phyloP scores from a whole-genome alignment of 495 filamentous ascomycete species.

The Penicillium macrosclerotiorum region DNA sequence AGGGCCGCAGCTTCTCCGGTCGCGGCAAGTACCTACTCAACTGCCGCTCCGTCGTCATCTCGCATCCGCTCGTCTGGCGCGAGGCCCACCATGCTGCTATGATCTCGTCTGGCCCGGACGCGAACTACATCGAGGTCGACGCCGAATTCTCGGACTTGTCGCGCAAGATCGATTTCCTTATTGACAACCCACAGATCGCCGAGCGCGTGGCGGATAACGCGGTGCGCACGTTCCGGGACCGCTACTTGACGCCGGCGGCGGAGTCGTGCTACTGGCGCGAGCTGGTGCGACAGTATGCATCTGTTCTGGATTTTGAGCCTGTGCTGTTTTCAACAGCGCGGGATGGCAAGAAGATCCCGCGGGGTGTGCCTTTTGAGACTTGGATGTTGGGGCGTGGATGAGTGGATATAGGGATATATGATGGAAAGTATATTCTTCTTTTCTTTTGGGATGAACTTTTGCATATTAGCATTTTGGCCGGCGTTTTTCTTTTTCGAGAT shows the following conservation, averaged over 20 bases:
- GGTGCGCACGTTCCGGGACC: slow-evolving; percentile 53
- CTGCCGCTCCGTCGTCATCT: slow-evolving; percentile 57
- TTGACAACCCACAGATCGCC: slow-evolving; percentile 47
- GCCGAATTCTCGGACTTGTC: slow-evolving; percentile 55
- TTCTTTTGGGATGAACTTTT: no score
- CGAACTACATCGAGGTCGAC: slow-evolving; percentile 59
- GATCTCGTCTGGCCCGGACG: slow-evolving; percentile 46
- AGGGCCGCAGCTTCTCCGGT: slow-evolving; percentile 58
- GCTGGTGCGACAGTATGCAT: slow-evolving; percentile 48
- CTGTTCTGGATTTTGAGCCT: slow-evolving; percentile 43
- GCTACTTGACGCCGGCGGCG: slow-evolving; percentile 60
- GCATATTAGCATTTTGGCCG: no score
- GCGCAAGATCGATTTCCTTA: slow-evolving; percentile 48
- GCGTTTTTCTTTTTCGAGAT: no score
- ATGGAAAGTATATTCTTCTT: no score
- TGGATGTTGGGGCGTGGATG: slow-evolving; percentile 36
- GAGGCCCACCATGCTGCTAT: slow-evolving; percentile 43
- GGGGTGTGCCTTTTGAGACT: slow-evolving; percentile 39
- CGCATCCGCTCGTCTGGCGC: slow-evolving; percentile 39
- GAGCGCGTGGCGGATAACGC: slow-evolving; percentile 56
- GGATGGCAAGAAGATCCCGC: slow-evolving; percentile 28
- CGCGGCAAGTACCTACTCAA: slow-evolving; percentile 58
- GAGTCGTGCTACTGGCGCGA: slow-evolving; percentile 61
- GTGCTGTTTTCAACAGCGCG: slow-evolving; percentile 24
- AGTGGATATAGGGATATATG: no score